Evolutionary conservation across 2,329 filamentous ascomycete genomes (phyloP), one percentile per base, ranked within the genome.

Genomic region (Pseudonectria buxi): DNA sequence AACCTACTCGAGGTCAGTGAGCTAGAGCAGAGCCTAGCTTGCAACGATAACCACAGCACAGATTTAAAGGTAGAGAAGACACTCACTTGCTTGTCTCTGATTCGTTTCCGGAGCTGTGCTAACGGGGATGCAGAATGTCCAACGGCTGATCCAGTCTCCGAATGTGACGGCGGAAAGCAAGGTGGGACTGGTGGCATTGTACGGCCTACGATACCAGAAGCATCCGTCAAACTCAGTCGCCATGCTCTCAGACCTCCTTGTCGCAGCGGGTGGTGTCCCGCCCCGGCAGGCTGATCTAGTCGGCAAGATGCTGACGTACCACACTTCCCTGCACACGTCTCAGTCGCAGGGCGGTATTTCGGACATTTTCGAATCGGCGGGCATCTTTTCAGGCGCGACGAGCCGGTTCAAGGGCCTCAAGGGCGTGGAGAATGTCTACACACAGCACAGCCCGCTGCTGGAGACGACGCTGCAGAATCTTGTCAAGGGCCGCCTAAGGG

Each of bases 391-490:
- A 1, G 86, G 86, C 10, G 88, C 89, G 10, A 76, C 87, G 26
- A 86, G 83, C 53, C 80, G 89, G 5, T 88, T 98, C 61, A 95
- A 94, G 55, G 92, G 92, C 0, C 71, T 98, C 11, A 95, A 96
- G 56, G 92, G 92, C 2, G 92, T 98, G 1, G 94, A 98, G 59
- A 98, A 98, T 51, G 92, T 98, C 18, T 98, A 98, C 59, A 98
- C 92, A 0, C 94, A 98, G 59, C 92, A 98, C 60, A 94, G 87
- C 6, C 88, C 94, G 0, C 74, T 87, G 14, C 63, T 98, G 12
- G 89, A 95, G 59, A 76, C 76, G 15, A 96, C 88, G 1, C 65
- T 98, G 13, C 90, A 95, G 56, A 90, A 90, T 50, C 69, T 98
- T 33, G 89, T 96, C 65, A 95, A 95, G 57, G 94, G 92, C 1